phyloP scores from a whole-genome alignment of 768 basidiomycete species.

The Russula sp. region DNA sequence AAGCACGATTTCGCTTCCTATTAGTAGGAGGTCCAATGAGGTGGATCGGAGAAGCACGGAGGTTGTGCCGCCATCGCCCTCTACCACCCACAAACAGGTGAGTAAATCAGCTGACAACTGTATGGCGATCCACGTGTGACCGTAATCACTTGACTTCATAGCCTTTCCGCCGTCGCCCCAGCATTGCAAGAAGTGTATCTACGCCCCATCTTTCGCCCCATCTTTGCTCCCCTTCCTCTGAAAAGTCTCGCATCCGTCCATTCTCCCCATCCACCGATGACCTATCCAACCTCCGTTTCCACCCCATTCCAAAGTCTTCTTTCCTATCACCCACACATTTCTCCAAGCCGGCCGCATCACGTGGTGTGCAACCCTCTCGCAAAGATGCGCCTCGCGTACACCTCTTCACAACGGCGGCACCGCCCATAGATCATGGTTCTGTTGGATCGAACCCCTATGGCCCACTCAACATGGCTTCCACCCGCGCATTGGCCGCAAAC shows the following conservation, averaged over 20 bases:
- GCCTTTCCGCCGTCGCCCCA: background rate
- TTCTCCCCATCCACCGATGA: constrained; percentile 8
- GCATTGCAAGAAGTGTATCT: constrained; percentile 19
- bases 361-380: background rate
- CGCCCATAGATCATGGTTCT: background rate
- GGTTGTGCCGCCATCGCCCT: constrained; percentile 26
- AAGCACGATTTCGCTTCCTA: constrained; percentile 4
- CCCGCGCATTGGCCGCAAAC: background rate
- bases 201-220: constrained; percentile 18
- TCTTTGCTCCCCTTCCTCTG: background rate
- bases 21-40: background rate
- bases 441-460: background rate
- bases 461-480: background rate
- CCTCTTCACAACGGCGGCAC: constrained; percentile 14
- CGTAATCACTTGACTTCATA: background rate
- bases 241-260: background rate
- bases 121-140: background rate
- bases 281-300: background rate
- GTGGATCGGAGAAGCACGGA: constrained; percentile 20
- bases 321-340: background rate
- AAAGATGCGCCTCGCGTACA: background rate
- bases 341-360: background rate
- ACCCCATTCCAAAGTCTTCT: background rate
- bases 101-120: background rate
- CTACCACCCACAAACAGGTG: background rate